Evolutionary conservation across 208 protist genomes (phyloP), one percentile per base, ranked within the genome.

Genomic region (Polymyxa betae): DNA sequence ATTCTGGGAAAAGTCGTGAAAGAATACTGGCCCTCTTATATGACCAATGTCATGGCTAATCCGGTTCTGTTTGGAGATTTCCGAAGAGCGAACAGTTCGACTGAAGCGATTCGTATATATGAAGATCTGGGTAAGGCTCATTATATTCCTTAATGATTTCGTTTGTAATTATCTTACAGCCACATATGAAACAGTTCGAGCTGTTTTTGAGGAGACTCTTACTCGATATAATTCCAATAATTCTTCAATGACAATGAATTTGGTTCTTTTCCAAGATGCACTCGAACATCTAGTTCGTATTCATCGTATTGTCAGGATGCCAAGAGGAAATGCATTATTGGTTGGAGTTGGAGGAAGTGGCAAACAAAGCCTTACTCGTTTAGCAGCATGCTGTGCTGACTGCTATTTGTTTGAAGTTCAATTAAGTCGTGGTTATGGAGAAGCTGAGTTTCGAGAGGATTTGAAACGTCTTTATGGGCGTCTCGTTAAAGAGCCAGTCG

Each of bases 201-300:
- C 95, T 10, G 38, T 94, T 5, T 93, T 98, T n/a, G 97, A 98
- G 46, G 96, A 98, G 89, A 89, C 93, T 45, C 94, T 98, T 41
- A 94, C 98, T 92, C 95, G 97, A 38, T 97, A 98, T 92, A 98
- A 98, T 91, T 97, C 98, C 93, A 88, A 94, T 0, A 60, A 52
- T 49, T 96, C 94, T 0, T 93, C 95, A 60, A 95, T 96, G 92
- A 95, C 95, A 91, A 97, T 99, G 93, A 96, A 98, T 93, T 94
- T 99, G 0, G 98, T 99, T 54, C 97, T 99, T 94, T 99, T 99
- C 93, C 97, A 99, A 91, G 98, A 99, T 95, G 98, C 98, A 1
- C 92, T 99, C 0, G 97, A 98, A 91, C 98, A 99, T 91, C 93
- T 99, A 38, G 91, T 97, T 29, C 96, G 98, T 90, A 97, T 99